Evolutionary conservation across 2,329 filamentous ascomycete species (phyloP), one percentile per base, ranked within the genome.

Genomic region (Magnaporthiopsis rhizophila): DNA sequence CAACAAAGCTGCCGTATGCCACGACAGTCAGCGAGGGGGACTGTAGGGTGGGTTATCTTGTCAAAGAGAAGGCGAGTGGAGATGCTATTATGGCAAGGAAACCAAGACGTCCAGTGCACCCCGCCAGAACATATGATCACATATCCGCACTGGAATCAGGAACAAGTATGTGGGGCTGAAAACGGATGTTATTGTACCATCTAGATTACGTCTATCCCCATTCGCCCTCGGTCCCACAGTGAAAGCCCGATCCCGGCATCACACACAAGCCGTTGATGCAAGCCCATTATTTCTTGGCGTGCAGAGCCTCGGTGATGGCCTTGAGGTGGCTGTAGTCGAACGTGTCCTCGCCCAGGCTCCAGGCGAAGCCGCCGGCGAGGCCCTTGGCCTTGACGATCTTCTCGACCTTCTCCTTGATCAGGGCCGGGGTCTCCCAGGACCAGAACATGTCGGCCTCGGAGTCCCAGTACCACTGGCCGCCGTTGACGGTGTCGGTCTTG

Each of bases 401-500:
- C 1, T 74, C 67, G 60, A 84, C 80, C 73, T 85, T 86, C 59
- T 72, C 65, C 0, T 69, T 50, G 32, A 86, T 80, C 1, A 81
- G 72, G n/a, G 77, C 74, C 0, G 79, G 73, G 0, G 79, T 83
- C 63, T 86, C 83, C 80, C 80, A 85, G 1, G 80, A 80, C 83
- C 82, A 86, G 74, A 81, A 85, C 50, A 83, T 69, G 6, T 73
- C 71, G 28, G 76, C 75, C 2, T 70, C 66, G 0, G 72, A 38
- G 66, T 86, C 81, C 76, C 79, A 83, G 72, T 76, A 86, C 76
- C 83, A 86, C 71, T 83, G 81, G 2, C 81, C 83, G 0, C 82
- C 80, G 66, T 83, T 78, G 3, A 70, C 72, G 5, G 79, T 79
- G 28, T 83, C 78, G 0, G 80, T 74, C 57, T 75, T 68, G 21